Evolutionary conservation across 2,329 filamentous ascomycete species (phyloP).

Genomic region (Acarospora socialis): DNA sequence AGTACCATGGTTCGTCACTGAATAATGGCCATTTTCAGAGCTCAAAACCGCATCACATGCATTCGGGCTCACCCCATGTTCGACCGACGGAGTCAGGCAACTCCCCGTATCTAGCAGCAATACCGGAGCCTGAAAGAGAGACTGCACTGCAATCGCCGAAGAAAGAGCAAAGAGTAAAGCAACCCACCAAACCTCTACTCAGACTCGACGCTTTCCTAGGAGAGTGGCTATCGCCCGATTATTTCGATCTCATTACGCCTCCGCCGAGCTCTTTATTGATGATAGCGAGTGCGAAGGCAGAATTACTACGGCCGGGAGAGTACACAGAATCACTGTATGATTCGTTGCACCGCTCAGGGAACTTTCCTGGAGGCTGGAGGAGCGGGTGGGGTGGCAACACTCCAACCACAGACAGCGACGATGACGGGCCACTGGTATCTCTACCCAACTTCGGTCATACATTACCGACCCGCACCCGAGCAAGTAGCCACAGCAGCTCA

Average conservation of each 20-base stretch:
- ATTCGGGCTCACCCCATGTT: constrained; percentile 20
- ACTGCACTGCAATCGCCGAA: neutral
- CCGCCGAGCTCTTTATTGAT: constrained; percentile 77
- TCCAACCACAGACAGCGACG: constrained; percentile 13
- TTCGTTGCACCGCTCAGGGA: constrained; percentile 23
- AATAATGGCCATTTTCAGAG: constrained; percentile 15
- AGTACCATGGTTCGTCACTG: constrained; percentile 34
- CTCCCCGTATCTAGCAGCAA: constrained; percentile 10
- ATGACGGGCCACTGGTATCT: constrained; percentile 17
- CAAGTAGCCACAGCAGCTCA: constrained; percentile 31
- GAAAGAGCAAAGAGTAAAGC: constrained; percentile 2
- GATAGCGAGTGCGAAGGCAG: constrained; percentile 77
- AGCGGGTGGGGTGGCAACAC: constrained; percentile 21
- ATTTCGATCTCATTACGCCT: constrained; percentile 83
- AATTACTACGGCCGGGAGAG: constrained; percentile 65
- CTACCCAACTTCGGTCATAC: constrained; percentile 25
- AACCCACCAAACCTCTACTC: constrained; percentile 28
- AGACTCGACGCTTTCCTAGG: constrained; percentile 86
- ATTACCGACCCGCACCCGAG: constrained; percentile 30
- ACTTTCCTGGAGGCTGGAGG: constrained; percentile 44
- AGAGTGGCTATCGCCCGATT: constrained; percentile 88
- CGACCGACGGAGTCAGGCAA: constrained; percentile 7
- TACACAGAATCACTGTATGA: constrained; percentile 29
- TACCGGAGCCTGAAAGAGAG: constrained; percentile 11
- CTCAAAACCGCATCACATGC: constrained; percentile 17